Base-by-base conservation (phyloP, 805 yeast genomes). In the Yarrowia hollandica region DNA sequence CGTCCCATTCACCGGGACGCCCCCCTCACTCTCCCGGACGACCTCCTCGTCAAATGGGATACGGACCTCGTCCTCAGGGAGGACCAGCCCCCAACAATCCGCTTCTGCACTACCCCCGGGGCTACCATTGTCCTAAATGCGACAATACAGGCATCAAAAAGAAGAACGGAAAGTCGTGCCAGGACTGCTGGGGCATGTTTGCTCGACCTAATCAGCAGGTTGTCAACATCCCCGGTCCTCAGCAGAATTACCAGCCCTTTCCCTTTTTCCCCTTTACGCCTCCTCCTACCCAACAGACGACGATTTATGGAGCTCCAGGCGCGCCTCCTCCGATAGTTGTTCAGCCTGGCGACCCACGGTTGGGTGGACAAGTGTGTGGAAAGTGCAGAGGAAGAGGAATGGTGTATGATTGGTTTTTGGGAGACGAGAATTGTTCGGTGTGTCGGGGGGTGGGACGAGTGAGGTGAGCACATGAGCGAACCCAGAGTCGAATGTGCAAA, bases 331-430 rank as follows among this genome's bases (percentile, higher is more conserved):
- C 82, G 1, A 54, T 78, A 16, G 71, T 80, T 14, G 85, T 87
- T 1, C 68, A 66, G 18, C 94, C 96, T 0, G 96, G 96, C 1
- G 96, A 88, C 65, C 92, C 94, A 1, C 66, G 83, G 28, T 68
- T 80, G 62, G 96, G 96, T 0, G 96, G 96, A 0, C 69, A 76
- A 0, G 64, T 84, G 2, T 89, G 96, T 72, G 89, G 88, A 0
- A 74, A 82, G 54, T 89, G 95, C 66, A 67, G 85, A 59, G 94
- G 94, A 1, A 62, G 78, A 1, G 94, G 95, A 1, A 64, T 76
- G 59, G 75, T 78, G 1, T 71, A 73, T 23, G 80, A 82, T 65
- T 52, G 58, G 58, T 73, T 87, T 28, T 66, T 86, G 9, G 88
- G 84, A 65, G 78, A 80, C 37, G 86, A 83, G 57, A 69, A 78